phyloP scores from a whole-genome alignment of 805 yeast species.

The Candida montana region DNA sequence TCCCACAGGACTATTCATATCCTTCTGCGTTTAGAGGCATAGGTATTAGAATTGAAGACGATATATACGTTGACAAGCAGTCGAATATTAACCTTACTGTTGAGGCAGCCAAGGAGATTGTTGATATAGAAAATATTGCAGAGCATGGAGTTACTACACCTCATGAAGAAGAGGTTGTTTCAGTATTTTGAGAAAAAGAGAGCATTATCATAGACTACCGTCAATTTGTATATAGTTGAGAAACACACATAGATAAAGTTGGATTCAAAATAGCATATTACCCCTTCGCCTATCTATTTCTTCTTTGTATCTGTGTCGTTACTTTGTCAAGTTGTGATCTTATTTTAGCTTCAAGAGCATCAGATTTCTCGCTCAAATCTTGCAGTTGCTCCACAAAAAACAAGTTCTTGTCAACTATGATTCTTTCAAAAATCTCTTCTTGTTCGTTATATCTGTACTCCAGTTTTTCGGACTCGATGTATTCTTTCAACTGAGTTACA shows the following conservation, averaged over 20 bases:
- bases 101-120: slow-evolving; percentile 82
- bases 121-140: slow-evolving; percentile 71
- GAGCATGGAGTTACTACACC: slow-evolving; percentile 51
- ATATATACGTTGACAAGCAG: slow-evolving; percentile 71
- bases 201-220: no score
- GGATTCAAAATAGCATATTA: no score
- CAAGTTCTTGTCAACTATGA: slow-evolving; percentile 11
- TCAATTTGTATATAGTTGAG: no score
- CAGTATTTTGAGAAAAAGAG: slow-evolving; percentile 11
- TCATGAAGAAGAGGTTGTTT: slow-evolving; percentile 37
- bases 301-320: neutral
- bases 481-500: slow-evolving; percentile 14
- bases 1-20: slow-evolving; percentile 65
- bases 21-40: slow-evolving; percentile 81
- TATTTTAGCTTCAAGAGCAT: slow-evolving; percentile 13
- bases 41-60: slow-evolving; percentile 94
- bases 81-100: slow-evolving; percentile 59
- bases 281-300: neutral
- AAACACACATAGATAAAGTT: no score
- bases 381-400: slow-evolving; percentile 14
- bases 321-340: slow-evolving; percentile 7
- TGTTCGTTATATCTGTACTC: slow-evolving; percentile 11
- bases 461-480: slow-evolving; percentile 12
- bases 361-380: slow-evolving; percentile 18
- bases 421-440: slow-evolving; percentile 13